These are phyloP conservation scores for Malus fusca DNA, from an alignment of 306 rosid species.

Conservation along the genomic window DNA sequence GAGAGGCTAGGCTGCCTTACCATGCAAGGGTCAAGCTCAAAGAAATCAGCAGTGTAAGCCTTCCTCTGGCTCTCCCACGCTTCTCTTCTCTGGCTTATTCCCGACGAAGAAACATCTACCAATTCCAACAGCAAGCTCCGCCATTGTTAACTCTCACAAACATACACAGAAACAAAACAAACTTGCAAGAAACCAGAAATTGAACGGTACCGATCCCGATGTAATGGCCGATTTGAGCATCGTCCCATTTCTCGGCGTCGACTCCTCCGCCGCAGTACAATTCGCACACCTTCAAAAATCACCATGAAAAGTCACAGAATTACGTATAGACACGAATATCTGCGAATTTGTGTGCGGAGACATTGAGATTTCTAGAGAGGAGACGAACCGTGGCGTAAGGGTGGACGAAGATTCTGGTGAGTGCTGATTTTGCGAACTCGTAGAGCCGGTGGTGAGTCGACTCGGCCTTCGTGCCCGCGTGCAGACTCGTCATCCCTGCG, in stretches of 20 bases:
- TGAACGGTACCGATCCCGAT: conserved; percentile 66
- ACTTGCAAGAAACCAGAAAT: not conserved
- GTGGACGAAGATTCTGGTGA: conserved; percentile 71
- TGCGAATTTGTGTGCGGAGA: not conserved
- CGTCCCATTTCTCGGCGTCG: conserved; percentile 70
- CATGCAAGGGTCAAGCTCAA: conserved; percentile 70
- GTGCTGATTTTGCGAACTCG: conserved; percentile 73
- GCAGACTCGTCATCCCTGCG: conserved; percentile 45
- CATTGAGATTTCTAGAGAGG: not conserved
- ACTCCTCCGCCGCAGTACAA: conserved; percentile 68
- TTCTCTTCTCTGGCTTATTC: conserved; percentile 56
- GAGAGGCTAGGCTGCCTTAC: conserved; percentile 21
- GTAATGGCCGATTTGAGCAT: conserved; percentile 75
- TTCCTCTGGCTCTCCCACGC: conserved; percentile 72
- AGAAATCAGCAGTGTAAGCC: conserved; percentile 60
- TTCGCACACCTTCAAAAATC: conserved; percentile 56
- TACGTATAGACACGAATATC: not conserved
- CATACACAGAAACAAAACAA: not conserved
- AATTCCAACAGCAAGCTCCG: not conserved
- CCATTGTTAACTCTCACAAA: not conserved
- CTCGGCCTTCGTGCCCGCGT: conserved; percentile 40
- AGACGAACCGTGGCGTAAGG: conserved; percentile 63
- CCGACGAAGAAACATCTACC: conserved; percentile 63
- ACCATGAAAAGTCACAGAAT: not conserved
- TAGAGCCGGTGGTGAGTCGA: conserved; percentile 64